A percentile compares a stretch with the other conserved stretches of the same genome.
Conservation (phyloP, 2,329 filamentous ascomycete species). For the Aspergillus uvarum region DNA sequence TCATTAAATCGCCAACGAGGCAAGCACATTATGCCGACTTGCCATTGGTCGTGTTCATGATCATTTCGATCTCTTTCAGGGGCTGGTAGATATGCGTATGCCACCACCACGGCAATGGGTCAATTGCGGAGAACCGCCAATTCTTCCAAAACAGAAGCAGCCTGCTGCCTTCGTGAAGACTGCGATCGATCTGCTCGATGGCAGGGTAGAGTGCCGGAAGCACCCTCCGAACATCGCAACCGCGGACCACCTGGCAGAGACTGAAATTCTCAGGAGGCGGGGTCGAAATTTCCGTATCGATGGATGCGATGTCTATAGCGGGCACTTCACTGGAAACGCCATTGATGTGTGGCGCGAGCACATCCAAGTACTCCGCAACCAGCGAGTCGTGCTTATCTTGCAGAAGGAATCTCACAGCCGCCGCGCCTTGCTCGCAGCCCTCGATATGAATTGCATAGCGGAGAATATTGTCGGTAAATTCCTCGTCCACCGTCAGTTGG, state of each 20-base stretch:
- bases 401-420: conserved; percentile 26
- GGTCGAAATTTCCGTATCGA: conserved; percentile 2
- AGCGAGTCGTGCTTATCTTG: conserved; percentile 31
- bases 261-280: conserved; percentile 2
- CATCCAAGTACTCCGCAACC: conserved; percentile 28
- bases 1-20: background rate
- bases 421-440: conserved; percentile 33
- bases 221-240: conserved; percentile 10
- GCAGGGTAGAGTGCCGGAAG: conserved; percentile 22
- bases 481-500: conserved; percentile 64
- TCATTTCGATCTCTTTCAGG: conserved; percentile 23
- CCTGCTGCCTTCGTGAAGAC: conserved; percentile 19
- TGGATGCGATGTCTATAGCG: background rate
- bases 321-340: conserved; percentile 11
- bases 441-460: conserved; percentile 35
- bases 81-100: conserved; percentile 60
- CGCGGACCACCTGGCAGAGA: conserved; percentile 7
- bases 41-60: conserved; percentile 1
- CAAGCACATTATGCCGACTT: background rate
- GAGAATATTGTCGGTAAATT: conserved; percentile 32
- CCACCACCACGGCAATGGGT: conserved; percentile 59
- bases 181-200: conserved; percentile 19
- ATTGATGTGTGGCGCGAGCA: conserved; percentile 19
- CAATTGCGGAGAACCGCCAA: conserved; percentile 54
- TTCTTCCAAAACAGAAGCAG: conserved; percentile 56